Percentiles rank a stretch among this genome's conserved stretches.
phyloP scores from a whole-genome alignment of 2,329 filamentous ascomycete genomes.

The Alternaria triticina region DNA sequence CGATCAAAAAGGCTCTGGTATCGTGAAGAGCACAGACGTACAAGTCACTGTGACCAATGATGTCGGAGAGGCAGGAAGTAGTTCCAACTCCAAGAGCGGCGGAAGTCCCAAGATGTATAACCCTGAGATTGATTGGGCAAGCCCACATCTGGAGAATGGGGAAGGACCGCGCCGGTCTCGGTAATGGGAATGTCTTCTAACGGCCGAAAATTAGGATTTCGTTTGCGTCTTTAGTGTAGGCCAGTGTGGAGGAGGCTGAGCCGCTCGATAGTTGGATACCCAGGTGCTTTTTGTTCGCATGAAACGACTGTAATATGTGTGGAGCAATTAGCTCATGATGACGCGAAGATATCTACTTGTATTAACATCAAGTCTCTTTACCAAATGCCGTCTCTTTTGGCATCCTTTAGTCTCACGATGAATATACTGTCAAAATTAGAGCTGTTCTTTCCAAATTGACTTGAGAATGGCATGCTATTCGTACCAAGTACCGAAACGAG shows the following conservation, averaged over 20 bases:
- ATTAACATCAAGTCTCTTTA: not conserved
- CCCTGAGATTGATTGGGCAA: conserved; percentile 14
- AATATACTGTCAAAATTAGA: not conserved
- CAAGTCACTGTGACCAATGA: conserved; percentile 25
- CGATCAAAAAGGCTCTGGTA: conserved; percentile 25
- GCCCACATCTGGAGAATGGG: conserved; percentile 1
- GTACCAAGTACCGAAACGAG: not conserved
- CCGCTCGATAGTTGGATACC: not conserved
- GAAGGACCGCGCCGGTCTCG: not conserved
- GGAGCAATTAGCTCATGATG: not conserved
- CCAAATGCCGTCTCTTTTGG: not conserved
- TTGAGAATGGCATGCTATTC: not conserved
- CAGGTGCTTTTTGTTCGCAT: not conserved
- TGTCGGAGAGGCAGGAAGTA: not conserved
- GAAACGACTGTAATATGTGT: not conserved
- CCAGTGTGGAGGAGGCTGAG: not conserved
- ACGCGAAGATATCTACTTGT: not conserved
- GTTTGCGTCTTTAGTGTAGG: not conserved
- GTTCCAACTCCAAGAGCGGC: not conserved
- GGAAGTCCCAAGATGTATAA: conserved; percentile 7
- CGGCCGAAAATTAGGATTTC: not conserved
- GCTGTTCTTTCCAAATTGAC: not conserved
- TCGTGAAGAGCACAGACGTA: conserved; percentile 34
- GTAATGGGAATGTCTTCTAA: not conserved
- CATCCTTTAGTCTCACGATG: not conserved